These are phyloP conservation scores for Arachis stenosperma DNA, from an alignment of 306 rosid species.

Conservation along the genomic window DNA sequence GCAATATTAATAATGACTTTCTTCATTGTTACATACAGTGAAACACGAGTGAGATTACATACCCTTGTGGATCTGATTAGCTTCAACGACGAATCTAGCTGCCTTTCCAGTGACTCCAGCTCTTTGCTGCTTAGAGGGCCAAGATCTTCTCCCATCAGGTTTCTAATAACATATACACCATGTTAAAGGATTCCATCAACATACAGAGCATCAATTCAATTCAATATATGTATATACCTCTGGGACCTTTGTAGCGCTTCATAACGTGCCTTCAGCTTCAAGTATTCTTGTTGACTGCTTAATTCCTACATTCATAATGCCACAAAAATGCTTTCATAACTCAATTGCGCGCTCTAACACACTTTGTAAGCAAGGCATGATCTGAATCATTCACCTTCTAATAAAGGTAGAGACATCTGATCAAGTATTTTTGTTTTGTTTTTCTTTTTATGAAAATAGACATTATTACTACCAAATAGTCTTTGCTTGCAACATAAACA, in stretches of 20 bases:
- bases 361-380: too few species aligned
- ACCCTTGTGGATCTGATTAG: slow-evolving; percentile 96
- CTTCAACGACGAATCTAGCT: slow-evolving; percentile 87
- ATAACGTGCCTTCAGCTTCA: slow-evolving; percentile 95
- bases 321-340: too few species aligned
- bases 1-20: too few species aligned
- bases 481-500: not conserved
- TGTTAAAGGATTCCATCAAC: not conserved
- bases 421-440: too few species aligned
- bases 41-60: not conserved
- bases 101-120: slow-evolving; percentile 94
- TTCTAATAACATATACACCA: slow-evolving; percentile 44
- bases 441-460: too few species aligned
- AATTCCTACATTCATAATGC: slow-evolving; percentile 59
- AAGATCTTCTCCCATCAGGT: slow-evolving; percentile 97
- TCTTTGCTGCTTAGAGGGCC: slow-evolving; percentile 88
- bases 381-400: too few species aligned
- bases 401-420: too few species aligned
- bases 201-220: not conserved
- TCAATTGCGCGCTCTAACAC: too few species aligned
- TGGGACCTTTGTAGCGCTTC: slow-evolving; percentile 85
- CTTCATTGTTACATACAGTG: too few species aligned
- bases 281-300: slow-evolving; percentile 97
- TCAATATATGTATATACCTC: slow-evolving; percentile 49
- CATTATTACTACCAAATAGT: not conserved